Evolutionary conservation across 345 rosid species (phyloP).

Genomic region (Dipteronia dyeriana): DNA sequence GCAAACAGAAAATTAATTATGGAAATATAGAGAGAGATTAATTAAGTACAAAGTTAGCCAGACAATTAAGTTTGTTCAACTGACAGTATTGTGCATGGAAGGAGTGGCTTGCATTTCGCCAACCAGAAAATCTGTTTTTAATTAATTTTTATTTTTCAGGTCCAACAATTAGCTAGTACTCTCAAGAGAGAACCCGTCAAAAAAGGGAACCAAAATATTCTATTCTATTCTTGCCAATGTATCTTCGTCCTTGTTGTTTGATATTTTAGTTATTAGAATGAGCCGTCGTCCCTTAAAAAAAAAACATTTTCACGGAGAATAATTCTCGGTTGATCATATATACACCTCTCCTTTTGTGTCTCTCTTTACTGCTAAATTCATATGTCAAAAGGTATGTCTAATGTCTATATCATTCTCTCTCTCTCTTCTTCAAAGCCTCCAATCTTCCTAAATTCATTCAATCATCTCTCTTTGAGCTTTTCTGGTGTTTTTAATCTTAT

Average conservation of each 20-base stretch:
- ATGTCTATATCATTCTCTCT: background rate
- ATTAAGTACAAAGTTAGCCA: background rate
- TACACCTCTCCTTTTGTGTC: constrained; percentile 24
- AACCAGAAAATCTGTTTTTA: background rate
- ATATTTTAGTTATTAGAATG: background rate
- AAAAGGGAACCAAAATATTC: background rate
- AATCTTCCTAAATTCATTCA: background rate
- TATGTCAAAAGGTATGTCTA: constrained; percentile 30
- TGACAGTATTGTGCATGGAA: background rate
- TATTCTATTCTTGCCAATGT: constrained; percentile 8
- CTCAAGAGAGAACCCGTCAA: constrained; percentile 1
- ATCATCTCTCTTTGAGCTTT: no score
- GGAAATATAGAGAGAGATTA: background rate
- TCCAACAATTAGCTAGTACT: background rate
- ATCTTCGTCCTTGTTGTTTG: background rate
- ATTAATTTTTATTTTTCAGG: background rate
- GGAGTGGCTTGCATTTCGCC: constrained; percentile 30
- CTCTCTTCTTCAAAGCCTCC: background rate
- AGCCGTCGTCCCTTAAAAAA: background rate
- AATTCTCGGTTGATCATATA: constrained; percentile 22
- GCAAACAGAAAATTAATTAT: background rate
- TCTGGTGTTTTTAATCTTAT: background rate
- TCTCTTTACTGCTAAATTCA: constrained; percentile 18
- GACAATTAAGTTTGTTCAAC: background rate
- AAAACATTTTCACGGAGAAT: constrained; percentile 5